phyloP scores from a whole-genome alignment of 208 protist genomes.

The Porcisia deanei region DNA sequence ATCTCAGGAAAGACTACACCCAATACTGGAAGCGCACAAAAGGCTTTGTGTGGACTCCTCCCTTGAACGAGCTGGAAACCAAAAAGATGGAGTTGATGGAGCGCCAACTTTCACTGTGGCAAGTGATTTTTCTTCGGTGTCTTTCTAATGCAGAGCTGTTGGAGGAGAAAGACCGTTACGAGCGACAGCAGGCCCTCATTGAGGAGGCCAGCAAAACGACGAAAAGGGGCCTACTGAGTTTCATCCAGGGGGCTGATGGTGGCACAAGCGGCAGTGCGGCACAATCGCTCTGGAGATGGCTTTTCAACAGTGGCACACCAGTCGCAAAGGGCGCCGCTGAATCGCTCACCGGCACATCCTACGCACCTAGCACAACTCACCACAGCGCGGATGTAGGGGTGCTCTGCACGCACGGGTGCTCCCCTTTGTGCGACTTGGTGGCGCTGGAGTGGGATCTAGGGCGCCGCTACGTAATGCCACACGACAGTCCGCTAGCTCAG shows the following conservation, averaged over 20 bases:
- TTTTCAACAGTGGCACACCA: background rate
- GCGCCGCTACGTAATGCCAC: conserved; percentile 11
- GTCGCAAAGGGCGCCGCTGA: background rate
- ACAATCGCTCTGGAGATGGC: conserved; percentile 3
- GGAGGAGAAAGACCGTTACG: conserved; percentile 36
- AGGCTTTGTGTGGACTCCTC: conserved; percentile 56
- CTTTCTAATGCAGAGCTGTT: conserved; percentile 64
- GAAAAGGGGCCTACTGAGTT: background rate
- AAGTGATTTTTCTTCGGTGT: conserved; percentile 79
- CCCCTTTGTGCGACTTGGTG: conserved; percentile 10
- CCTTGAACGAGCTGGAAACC: conserved; percentile 50
- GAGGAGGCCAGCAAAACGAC: conserved; percentile 15
- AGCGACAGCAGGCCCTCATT: conserved; percentile 59
- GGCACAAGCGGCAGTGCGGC: background rate
- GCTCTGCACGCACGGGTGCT: background rate
- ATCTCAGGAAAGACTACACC: conserved; percentile 61
- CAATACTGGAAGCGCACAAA: conserved; percentile 65
- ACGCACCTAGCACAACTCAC: background rate
- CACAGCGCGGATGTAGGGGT: too few relatives aligned
- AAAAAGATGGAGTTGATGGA: conserved; percentile 50
- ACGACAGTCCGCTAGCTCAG: conserved; percentile 4
- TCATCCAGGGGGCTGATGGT: too few relatives aligned
- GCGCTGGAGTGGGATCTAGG: conserved; percentile 27
- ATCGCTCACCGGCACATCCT: background rate
- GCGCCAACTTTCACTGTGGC: conserved; percentile 52